These are phyloP conservation scores for Calonectria naviculata DNA, from an alignment of 2,329 filamentous ascomycete species.

Conservation along the genomic window DNA sequence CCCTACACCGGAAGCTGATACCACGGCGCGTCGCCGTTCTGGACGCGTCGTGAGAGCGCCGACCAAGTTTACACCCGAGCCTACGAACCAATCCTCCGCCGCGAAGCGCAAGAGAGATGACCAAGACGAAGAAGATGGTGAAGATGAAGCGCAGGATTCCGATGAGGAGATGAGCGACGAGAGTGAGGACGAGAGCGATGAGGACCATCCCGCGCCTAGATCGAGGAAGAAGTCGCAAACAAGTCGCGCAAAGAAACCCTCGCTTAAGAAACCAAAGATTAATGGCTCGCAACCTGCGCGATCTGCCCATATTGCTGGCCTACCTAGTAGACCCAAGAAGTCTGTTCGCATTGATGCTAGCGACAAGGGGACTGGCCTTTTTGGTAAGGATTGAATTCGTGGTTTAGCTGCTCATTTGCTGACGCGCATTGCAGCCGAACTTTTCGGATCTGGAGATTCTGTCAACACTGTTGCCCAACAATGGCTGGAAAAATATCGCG, in stretches of 20 bases:
- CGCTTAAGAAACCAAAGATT: constrained; percentile 72
- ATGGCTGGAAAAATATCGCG: constrained; percentile 69
- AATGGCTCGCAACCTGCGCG: constrained; percentile 62
- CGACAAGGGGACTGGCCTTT: constrained; percentile 64
- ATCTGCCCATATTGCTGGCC: constrained; percentile 51
- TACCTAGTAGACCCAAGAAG: constrained; percentile 68
- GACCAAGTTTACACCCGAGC: constrained; percentile 68
- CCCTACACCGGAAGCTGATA: constrained; percentile 62
- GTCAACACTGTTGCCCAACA: constrained; percentile 68
- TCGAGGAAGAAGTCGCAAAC: constrained; percentile 55
- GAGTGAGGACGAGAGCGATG: constrained; percentile 60
- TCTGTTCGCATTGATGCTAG: constrained; percentile 62
- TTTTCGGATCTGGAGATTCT: constrained; percentile 70
- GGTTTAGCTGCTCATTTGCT: constrained; percentile 23
- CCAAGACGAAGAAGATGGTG: constrained; percentile 55
- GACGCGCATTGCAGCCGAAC: constrained; percentile 60
- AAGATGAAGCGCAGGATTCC: constrained; percentile 59
- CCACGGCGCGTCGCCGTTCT: constrained; percentile 71
- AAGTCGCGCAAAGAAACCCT: constrained; percentile 64
- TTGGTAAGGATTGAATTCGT: constrained; percentile 54
- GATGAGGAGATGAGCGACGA: constrained; percentile 59
- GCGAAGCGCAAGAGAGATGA: constrained; percentile 70
- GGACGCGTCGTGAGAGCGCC: constrained; percentile 74
- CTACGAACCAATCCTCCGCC: constrained; percentile 47
- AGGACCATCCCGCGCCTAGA: constrained; percentile 51